A percentile compares a stretch with the other conserved stretches of the same genome.
Evolutionary conservation across 1,284 basidiomycete genomes (phyloP).

Genomic region (Cutaneotrichosporon spelunceum): DNA sequence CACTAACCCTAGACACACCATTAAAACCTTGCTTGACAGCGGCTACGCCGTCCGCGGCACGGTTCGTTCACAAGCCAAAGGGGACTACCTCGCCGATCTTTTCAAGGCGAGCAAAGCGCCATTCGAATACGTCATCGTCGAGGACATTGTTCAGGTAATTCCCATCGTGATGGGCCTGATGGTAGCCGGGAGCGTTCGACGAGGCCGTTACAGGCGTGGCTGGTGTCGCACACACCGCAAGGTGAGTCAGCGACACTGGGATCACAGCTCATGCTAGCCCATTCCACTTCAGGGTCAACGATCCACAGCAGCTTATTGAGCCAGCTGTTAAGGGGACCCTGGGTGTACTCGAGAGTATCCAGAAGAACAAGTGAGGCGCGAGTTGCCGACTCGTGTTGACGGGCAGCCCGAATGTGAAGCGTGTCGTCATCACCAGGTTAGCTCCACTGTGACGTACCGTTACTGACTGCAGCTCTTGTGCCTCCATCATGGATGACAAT

Average conservation of each 20-base stretch:
- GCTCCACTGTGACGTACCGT: neutral
- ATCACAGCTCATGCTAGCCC: slow-evolving; percentile 7
- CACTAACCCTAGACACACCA: slow-evolving; percentile 32
- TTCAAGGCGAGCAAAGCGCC: slow-evolving; percentile 55
- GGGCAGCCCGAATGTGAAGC: slow-evolving; percentile 56
- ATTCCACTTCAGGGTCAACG: slow-evolving; percentile 29
- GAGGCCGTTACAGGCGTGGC: slow-evolving; percentile 63
- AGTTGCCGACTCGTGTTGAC: neutral
- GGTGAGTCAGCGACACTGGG: neutral
- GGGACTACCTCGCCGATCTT: slow-evolving; percentile 55
- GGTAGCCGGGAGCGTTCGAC: slow-evolving; percentile 64
- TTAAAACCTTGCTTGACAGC: slow-evolving; percentile 34
- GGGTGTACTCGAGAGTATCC: slow-evolving; percentile 59
- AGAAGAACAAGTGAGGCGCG: slow-evolving; percentile 55
- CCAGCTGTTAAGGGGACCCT: slow-evolving; percentile 65
- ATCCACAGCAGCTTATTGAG: slow-evolving; percentile 56
- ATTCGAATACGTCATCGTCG: slow-evolving; percentile 57
- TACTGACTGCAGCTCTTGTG: slow-evolving; percentile 55
- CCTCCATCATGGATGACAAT: slow-evolving; percentile 54
- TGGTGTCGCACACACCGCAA: slow-evolving; percentile 54
- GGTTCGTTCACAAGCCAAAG: slow-evolving; percentile 58
- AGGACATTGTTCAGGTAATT: slow-evolving; percentile 58
- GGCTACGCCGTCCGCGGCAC: slow-evolving; percentile 58
- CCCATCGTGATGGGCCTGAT: neutral
- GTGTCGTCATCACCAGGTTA: slow-evolving; percentile 61